Evolutionary conservation across 306 rosid species (phyloP).

Genomic region (Corylus americana): DNA sequence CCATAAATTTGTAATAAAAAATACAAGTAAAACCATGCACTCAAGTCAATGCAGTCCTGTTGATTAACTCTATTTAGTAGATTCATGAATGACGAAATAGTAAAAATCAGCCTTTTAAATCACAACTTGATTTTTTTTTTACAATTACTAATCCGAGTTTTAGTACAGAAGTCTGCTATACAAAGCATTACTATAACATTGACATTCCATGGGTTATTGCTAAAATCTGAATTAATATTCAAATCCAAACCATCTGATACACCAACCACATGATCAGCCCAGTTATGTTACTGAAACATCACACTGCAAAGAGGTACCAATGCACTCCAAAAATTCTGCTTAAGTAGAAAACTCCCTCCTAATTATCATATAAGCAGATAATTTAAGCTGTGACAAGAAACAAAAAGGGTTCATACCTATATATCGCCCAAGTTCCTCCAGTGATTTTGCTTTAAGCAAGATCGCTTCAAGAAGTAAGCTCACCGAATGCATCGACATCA

Average conservation of each 20-base stretch:
- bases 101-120: too few relatives aligned
- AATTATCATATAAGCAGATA: not conserved
- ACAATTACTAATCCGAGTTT: too few relatives aligned
- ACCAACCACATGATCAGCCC: slow-evolving; percentile 15
- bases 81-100: too few relatives aligned
- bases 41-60: too few relatives aligned
- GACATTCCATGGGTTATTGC: slow-evolving; percentile 5
- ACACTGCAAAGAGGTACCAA: slow-evolving; percentile 6
- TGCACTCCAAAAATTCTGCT: not conserved
- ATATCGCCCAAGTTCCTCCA: slow-evolving; percentile 68
- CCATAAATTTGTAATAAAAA: slow-evolving; percentile 9
- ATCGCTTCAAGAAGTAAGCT: slow-evolving; percentile 93
- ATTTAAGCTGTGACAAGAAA: not conserved
- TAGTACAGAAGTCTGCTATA: too few relatives aligned
- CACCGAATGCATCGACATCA: slow-evolving; percentile 92
- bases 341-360: not conserved
- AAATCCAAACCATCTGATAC: slow-evolving; percentile 2
- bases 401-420: slow-evolving; percentile 44
- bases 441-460: slow-evolving; percentile 80
- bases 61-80: too few relatives aligned
- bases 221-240: slow-evolving; percentile 5
- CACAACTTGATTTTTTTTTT: too few relatives aligned
- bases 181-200: not conserved
- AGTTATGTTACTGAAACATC: slow-evolving; percentile 21
- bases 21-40: slow-evolving; percentile 1